A percentile compares a stretch with the other conserved stretches of the same genome.
phyloP scores from a whole-genome alignment of 2,329 filamentous ascomycete genomes.

The Calonectria pseudoreteaudii region DNA sequence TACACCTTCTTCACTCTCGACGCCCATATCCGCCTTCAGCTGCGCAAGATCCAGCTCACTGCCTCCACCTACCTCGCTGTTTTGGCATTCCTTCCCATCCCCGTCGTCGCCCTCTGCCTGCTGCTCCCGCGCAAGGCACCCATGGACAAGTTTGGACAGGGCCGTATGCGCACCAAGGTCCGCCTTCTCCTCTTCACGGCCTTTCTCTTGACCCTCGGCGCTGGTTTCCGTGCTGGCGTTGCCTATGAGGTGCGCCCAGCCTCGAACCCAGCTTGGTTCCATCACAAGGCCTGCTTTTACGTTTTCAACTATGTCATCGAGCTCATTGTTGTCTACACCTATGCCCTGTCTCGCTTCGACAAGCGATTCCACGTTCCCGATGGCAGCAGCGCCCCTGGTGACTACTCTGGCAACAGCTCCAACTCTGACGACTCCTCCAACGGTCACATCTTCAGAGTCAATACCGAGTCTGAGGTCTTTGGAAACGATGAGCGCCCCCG shows the following conservation, averaged over 20 bases:
- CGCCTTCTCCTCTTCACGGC: constrained; percentile 70
- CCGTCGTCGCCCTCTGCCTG: constrained; percentile 64
- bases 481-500: constrained; percentile 41
- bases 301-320: constrained; percentile 83
- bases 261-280: constrained; percentile 74
- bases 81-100: constrained; percentile 72
- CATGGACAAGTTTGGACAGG: constrained; percentile 68
- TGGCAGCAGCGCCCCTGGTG: constrained; percentile 70
- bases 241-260: constrained; percentile 63
- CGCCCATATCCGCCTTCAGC: constrained; percentile 57
- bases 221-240: constrained; percentile 74
- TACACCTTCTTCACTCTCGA: constrained; percentile 76
- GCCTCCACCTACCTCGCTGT: constrained; percentile 71
- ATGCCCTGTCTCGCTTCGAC: constrained; percentile 77
- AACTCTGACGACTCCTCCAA: constrained; percentile 5
- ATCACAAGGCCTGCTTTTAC: constrained; percentile 81
- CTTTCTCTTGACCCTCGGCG: constrained; percentile 74
- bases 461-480: constrained; percentile 39
- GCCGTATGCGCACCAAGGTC: constrained; percentile 76
- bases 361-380: constrained; percentile 80
- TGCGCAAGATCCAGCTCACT: constrained; percentile 74
- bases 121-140: constrained; percentile 58
- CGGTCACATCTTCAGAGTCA: constrained; percentile 31
- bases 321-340: constrained; percentile 75
- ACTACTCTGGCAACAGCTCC: constrained; percentile 51